A percentile compares a stretch with the other conserved stretches of the same genome.
phyloP scores from a whole-genome alignment of 2,329 filamentous ascomycete species.

The Penicillium sp. region DNA sequence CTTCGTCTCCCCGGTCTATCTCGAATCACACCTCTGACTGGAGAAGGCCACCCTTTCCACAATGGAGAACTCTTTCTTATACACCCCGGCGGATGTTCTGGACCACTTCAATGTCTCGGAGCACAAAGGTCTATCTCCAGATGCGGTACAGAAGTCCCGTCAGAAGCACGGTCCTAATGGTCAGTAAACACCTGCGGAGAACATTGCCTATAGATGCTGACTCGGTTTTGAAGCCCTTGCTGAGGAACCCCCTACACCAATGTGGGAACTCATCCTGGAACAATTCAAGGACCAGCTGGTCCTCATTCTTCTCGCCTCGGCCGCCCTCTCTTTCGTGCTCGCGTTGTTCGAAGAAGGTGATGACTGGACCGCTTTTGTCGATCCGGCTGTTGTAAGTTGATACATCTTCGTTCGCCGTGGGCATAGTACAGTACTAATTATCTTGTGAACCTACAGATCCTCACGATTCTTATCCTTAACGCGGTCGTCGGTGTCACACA shows the following conservation, averaged over 20 bases:
- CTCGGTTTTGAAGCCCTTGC: constrained; percentile 55
- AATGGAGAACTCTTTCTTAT: constrained; percentile 56
- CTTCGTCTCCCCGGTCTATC: constrained; percentile 12
- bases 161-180: constrained; percentile 56
- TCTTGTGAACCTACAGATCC: constrained; percentile 59
- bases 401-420: neutral
- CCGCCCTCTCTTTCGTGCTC: constrained; percentile 87
- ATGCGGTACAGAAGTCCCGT: constrained; percentile 47
- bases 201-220: constrained; percentile 16
- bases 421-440: constrained; percentile 16
- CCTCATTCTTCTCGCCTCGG: constrained; percentile 88
- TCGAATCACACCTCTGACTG: neutral
- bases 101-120: constrained; percentile 53
- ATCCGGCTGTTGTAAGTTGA: constrained; percentile 80
- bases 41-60: constrained; percentile 7
- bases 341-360: constrained; percentile 90
- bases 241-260: constrained; percentile 90
- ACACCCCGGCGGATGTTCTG: constrained; percentile 50
- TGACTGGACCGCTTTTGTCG: constrained; percentile 96
- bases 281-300: constrained; percentile 99
- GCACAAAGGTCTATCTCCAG: constrained; percentile 49
- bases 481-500: constrained; percentile 96
- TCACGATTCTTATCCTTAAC: constrained; percentile 95
- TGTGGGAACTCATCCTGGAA: constrained; percentile 95
- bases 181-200: constrained; percentile 30